phyloP scores from a whole-genome alignment of 2,329 filamentous ascomycete species.

The Rhinocladiella similis region DNA sequence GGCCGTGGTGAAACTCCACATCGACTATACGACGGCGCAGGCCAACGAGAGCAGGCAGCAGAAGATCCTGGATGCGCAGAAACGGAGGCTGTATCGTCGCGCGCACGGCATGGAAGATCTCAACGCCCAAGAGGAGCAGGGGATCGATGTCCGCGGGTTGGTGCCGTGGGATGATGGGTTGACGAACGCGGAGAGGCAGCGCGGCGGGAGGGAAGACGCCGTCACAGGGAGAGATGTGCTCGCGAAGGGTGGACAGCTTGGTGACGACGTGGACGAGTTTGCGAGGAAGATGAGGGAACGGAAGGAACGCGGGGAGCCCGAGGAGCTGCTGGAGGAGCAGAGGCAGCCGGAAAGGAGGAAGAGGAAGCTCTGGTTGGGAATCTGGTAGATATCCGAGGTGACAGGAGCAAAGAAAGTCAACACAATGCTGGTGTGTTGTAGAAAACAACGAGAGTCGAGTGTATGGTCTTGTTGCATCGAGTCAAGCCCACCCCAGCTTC shows the following conservation, averaged over 20 bases:
- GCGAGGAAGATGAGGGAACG: constrained; percentile 13
- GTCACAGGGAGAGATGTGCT: constrained; percentile 32
- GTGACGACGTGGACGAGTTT: constrained; percentile 18
- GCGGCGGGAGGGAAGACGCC: constrained; percentile 30
- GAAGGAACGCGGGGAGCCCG: constrained; percentile 4
- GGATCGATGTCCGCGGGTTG: constrained; percentile 28
- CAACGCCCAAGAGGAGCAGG: constrained; percentile 39
- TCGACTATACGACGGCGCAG: constrained; percentile 67
- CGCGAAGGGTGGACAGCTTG: constrained; percentile 29
- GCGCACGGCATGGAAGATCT: constrained; percentile 74
- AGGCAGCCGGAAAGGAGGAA: constrained; percentile 10
- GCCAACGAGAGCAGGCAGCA: constrained; percentile 71
- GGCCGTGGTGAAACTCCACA: constrained; percentile 74
- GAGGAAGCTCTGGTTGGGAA: constrained; percentile 29
- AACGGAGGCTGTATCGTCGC: constrained; percentile 80
- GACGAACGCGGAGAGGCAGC: constrained; percentile 39
- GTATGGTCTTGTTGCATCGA: no score
- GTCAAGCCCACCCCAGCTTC: no score
- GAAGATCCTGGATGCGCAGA: constrained; percentile 81
- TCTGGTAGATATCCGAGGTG: constrained; percentile 17
- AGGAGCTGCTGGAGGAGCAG: constrained; percentile 1
- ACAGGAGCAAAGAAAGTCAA: no score
- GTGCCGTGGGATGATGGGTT: constrained; percentile 37
- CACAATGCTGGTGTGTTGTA: no score
- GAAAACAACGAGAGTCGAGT: no score